Percentiles rank a stretch among this genome's conserved stretches.
Evolutionary conservation across 345 rosid species (phyloP).

Genomic region (Mangifera indica): DNA sequence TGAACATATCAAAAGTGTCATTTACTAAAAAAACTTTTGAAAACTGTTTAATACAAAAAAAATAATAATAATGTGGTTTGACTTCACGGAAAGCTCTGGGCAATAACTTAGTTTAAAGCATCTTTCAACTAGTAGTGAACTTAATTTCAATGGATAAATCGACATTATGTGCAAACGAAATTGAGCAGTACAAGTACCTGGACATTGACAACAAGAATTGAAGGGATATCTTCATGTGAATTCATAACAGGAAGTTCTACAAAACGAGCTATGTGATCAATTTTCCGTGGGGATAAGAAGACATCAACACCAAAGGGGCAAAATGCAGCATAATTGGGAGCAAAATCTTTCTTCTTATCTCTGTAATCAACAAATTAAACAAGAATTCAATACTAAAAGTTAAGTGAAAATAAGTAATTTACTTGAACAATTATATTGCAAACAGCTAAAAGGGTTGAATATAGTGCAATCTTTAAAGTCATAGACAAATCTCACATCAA

Average conservation of each 20-base stretch:
- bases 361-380: constrained; percentile 30
- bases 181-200: constrained; percentile 40
- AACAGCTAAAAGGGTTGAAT: neutral
- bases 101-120: neutral
- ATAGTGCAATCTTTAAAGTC: too few relatives aligned
- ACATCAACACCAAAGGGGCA: constrained; percentile 64
- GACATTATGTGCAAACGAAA: neutral
- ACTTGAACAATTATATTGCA: neutral
- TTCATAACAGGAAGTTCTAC: constrained; percentile 52
- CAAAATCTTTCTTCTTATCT: constrained; percentile 62
- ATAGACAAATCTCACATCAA: too few relatives aligned
- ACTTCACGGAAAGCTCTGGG: neutral
- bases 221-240: constrained; percentile 50
- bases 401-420: neutral
- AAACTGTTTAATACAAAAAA: constrained; percentile 5
- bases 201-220: constrained; percentile 65
- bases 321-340: constrained; percentile 58
- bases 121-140: neutral
- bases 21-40: neutral
- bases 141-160: neutral
- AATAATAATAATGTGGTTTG: neutral
- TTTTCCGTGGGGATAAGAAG: constrained; percentile 58
- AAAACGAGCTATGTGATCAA: constrained; percentile 66
- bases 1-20: constrained; percentile 19
- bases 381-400: neutral